Base-by-base conservation (phyloP, 2,329 filamentous ascomycete species). In the Botrytis sinoallii region DNA sequence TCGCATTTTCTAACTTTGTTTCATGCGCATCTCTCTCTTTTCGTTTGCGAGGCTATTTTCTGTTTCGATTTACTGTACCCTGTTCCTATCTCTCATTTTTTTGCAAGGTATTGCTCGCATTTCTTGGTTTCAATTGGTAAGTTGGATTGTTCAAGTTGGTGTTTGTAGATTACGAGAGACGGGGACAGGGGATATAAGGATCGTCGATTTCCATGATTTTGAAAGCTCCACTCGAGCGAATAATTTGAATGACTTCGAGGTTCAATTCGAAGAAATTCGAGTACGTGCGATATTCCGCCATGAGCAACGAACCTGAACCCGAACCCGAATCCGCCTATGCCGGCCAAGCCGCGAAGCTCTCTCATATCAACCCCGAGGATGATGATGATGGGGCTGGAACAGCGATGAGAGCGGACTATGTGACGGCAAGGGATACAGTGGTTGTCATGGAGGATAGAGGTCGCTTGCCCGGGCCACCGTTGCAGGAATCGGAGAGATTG, bases 351-450 rank as follows among this genome's bases (percentile, higher is more conserved):
- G 85, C 87, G 79, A 89, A 87, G 77, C 82, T 89, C 16, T 87
- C 87, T 0, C 82, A 84, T 61, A 73, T 79, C 20, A 55, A 77
- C 75, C 59, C 81, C 77, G 74, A 80, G 25, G 75, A 79, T 67
- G 74, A 83, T 29, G 66, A 61, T 12, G 67, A 75, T 55, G 75
- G 76, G 8, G 69, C 75, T 7, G 77, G 83, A 69, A 84, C 89
- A 22, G 90, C 91, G 1, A 83, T 90, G 67, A 85, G 91, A 79
- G 91, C 91, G 44, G 86, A 83, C n/a, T 89, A 87, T 75, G 83
- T 91, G 46, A 95, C 92, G 0, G 87, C 91, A 0, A 88, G 91
- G 67, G 92, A 95, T 80, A 88, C 92, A 0, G 88, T 94, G 25
- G 88, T 95, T 64, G 84, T 90, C 71, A 93, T 91, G 1, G 86